A percentile compares a stretch with the other conserved stretches of the same genome.
phyloP scores from a whole-genome alignment of 768 basidiomycete species.

The Rossbeevera mucosa region DNA sequence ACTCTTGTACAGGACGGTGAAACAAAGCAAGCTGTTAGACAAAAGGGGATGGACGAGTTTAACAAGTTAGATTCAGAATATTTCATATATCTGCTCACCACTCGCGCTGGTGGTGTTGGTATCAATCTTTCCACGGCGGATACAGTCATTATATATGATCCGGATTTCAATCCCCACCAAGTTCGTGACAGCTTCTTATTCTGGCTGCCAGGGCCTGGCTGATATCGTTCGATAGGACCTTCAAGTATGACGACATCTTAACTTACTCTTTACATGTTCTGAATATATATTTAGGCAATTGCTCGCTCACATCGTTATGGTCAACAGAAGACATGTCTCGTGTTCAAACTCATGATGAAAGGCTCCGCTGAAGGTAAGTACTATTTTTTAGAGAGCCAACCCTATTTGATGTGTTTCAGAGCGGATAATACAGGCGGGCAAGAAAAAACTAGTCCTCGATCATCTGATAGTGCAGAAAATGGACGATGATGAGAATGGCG shows the following conservation, averaged over 20 bases:
- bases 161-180: constrained; percentile 98
- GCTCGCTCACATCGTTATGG: constrained; percentile 93
- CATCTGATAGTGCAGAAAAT: constrained; percentile 96
- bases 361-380: constrained; percentile 79
- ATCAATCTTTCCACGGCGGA: constrained; percentile 92
- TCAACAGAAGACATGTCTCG: constrained; percentile 89
- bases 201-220: constrained; percentile 11
- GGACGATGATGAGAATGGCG: constrained; percentile 73
- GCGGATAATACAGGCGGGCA: constrained; percentile 87
- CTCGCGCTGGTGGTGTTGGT: constrained; percentile 90
- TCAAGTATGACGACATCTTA: constrained; percentile 53
- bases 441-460: constrained; percentile 91
- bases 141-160: constrained; percentile 90
- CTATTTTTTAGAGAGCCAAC: not conserved
- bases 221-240: constrained; percentile 52
- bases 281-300: constrained; percentile 64
- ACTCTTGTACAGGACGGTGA: constrained; percentile 67
- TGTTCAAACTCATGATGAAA: constrained; percentile 96
- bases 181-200: constrained; percentile 34
- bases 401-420: constrained; percentile 44
- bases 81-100: constrained; percentile 88
- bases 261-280: constrained; percentile 1
- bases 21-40: constrained; percentile 79
- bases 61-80: constrained; percentile 83
- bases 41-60: constrained; percentile 93